Base-by-base conservation (phyloP, 345 rosid genomes). In the Salix viminalis region DNA sequence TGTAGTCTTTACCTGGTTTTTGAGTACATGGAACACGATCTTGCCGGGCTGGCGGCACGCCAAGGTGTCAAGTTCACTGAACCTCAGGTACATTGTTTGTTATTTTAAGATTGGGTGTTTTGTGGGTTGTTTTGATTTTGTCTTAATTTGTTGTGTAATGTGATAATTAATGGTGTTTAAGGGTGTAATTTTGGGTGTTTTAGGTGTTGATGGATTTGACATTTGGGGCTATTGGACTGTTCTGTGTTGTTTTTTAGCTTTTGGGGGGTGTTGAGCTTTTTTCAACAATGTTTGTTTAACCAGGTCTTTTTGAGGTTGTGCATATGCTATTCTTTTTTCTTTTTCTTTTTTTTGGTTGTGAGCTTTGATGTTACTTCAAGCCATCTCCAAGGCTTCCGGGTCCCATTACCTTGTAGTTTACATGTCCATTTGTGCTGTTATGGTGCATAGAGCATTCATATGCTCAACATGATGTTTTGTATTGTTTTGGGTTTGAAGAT, bases 21-120 rank as follows among this genome's bases (percentile, higher is more conserved):
- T 44, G 91, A 93, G 79, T 95, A 93, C 81, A 95, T 95, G 99
- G 97, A 95, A 21, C 97, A 93, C 74, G 99, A 95, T 89, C 93
- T 95, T 66, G 71, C 99, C 1, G 99, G 99, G 32, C 91, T 93
- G 14, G 94, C 86, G 0, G 94, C 92, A 4, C 77, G 88, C 80
- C 94, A 84, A 76, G 84, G 86, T 42, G 85, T 87, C 85, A 93
- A 95, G 89, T 93, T 95, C 87, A 85, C 87, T 26, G 90, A 89
- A 80, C 84, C 99, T 83, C 99, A 93, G 97, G 99, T 92, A 76
- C 50, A 79, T 74, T 9, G 71, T 16, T 15, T 65, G 37, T 16
- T 56, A 64, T n/a, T 37, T 73, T 23, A 7, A 67, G 41, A 19
- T 44, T 58, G 36, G 26, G 6, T 24, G 23, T 67, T 24, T 50